These are phyloP conservation scores for Dryas drummondii DNA, from an alignment of 306 rosid species.

Conservation along the genomic window DNA sequence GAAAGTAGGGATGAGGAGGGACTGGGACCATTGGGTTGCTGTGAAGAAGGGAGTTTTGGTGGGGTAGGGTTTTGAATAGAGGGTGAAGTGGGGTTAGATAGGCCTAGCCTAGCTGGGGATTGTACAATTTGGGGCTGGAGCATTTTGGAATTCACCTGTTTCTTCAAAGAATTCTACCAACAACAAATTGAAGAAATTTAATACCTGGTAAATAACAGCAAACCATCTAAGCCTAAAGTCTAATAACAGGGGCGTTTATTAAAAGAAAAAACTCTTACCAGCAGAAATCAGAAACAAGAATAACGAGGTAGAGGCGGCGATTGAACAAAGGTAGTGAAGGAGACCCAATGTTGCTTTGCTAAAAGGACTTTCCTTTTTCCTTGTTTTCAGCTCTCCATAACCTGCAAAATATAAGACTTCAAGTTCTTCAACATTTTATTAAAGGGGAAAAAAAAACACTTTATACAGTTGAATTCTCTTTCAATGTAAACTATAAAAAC, in stretches of 20 bases:
- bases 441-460: background rate
- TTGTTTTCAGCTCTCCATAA: background rate
- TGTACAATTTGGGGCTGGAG: constrained; percentile 78
- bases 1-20: constrained; percentile 57
- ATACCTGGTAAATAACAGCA: background rate
- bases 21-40: constrained; percentile 21
- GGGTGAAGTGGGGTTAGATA: constrained; percentile 75
- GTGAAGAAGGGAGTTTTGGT: constrained; percentile 65
- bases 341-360: constrained; percentile 2
- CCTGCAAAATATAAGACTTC: background rate
- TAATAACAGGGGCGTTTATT: background rate
- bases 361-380: background rate
- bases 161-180: background rate
- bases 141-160: constrained; percentile 37
- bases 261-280: constrained; percentile 7
- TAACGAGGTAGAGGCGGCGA: background rate
- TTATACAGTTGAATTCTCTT: background rate
- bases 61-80: constrained; percentile 69
- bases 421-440: background rate
- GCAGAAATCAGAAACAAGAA: background rate
- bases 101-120: constrained; percentile 87
- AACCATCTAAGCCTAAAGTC: background rate
- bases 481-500: background rate
- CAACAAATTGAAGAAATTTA: background rate
- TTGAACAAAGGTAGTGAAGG: background rate